These are phyloP conservation scores for Trypanosoma melophagium DNA, from an alignment of 208 protist species.

Conservation along the genomic window DNA sequence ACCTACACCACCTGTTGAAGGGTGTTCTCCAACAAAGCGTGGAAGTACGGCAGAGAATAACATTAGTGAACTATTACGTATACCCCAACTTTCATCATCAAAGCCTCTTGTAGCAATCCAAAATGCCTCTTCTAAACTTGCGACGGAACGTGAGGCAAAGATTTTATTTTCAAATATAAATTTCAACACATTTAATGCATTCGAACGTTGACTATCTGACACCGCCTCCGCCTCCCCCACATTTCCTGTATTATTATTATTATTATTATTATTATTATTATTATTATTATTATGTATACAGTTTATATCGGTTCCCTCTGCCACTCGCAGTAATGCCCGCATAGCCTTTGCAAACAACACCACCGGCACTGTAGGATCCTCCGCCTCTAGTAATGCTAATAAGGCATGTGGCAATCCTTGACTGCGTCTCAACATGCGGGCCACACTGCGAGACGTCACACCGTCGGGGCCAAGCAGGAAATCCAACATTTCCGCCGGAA, in stretches of 20 bases:
- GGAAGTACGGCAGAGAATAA: slow-evolving; percentile 88
- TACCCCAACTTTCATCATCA: slow-evolving; percentile 78
- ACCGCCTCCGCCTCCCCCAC: slow-evolving; percentile 11
- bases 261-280: neutral
- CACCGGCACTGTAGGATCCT: slow-evolving; percentile 67
- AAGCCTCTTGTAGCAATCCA: slow-evolving; percentile 79
- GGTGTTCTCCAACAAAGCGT: slow-evolving; percentile 89
- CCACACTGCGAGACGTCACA: slow-evolving; percentile 66
- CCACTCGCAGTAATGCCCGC: slow-evolving; percentile 51
- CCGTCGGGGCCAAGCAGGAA: slow-evolving; percentile 76
- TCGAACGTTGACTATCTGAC: slow-evolving; percentile 66
- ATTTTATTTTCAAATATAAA: slow-evolving; percentile 90
- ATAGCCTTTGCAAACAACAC: slow-evolving; percentile 75
- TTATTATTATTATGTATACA: neutral
- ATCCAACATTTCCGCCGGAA: slow-evolving; percentile 66
- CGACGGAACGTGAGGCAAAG: slow-evolving; percentile 61
- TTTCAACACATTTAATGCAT: slow-evolving; percentile 92
- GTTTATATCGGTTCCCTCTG: slow-evolving; percentile 1
- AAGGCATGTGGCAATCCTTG: slow-evolving; percentile 87
- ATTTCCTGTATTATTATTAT: neutral
- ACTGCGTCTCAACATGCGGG: slow-evolving; percentile 86
- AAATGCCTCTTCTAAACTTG: slow-evolving; percentile 80
- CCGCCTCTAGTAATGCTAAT: slow-evolving; percentile 78
- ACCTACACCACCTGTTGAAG: slow-evolving; percentile 65
- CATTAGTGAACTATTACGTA: slow-evolving; percentile 91